These are phyloP conservation scores for Cladosporium cucumerinum DNA, from an alignment of 2,329 filamentous ascomycete species.

Conservation along the genomic window DNA sequence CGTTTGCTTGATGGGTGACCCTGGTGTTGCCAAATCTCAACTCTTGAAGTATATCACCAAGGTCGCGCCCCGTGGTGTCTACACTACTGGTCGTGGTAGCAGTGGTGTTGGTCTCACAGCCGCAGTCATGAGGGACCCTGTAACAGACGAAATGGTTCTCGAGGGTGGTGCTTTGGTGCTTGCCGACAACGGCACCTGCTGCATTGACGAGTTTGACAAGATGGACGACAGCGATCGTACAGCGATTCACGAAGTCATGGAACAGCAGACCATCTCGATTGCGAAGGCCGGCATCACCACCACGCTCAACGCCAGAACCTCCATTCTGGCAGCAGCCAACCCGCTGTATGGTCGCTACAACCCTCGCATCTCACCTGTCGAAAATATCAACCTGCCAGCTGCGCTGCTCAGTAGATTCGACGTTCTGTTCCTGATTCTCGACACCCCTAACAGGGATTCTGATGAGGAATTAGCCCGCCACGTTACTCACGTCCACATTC, in stretches of 20 bases:
- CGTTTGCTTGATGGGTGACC: constrained; percentile 97
- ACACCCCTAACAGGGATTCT: constrained; percentile 82
- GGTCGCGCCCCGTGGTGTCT: constrained; percentile 87
- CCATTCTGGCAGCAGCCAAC: constrained; percentile 85
- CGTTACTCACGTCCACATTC: constrained; percentile 95
- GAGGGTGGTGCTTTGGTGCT: constrained; percentile 77
- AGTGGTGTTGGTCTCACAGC: constrained; percentile 79
- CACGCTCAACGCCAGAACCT: constrained; percentile 87
- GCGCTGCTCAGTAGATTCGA: constrained; percentile 96
- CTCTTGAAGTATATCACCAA: constrained; percentile 98
- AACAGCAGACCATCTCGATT: constrained; percentile 82
- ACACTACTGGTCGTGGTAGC: constrained; percentile 76
- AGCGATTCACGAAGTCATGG: constrained; percentile 84
- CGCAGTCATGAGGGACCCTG: constrained; percentile 78
- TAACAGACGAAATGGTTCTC: constrained; percentile 80
- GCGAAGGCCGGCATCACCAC: constrained; percentile 94
- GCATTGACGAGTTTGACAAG: constrained; percentile 85
- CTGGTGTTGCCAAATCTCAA: constrained; percentile 98
- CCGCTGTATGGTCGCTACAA: constrained; percentile 98
- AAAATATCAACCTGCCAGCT: constrained; percentile 99
- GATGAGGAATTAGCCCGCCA: constrained; percentile 94
- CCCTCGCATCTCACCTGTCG: constrained; percentile 90
- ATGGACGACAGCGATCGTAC: constrained; percentile 83
- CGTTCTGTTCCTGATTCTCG: constrained; percentile 91
- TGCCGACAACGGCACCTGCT: constrained; percentile 80